phyloP scores from a whole-genome alignment of 306 rosid species.

The Morella rubra region DNA sequence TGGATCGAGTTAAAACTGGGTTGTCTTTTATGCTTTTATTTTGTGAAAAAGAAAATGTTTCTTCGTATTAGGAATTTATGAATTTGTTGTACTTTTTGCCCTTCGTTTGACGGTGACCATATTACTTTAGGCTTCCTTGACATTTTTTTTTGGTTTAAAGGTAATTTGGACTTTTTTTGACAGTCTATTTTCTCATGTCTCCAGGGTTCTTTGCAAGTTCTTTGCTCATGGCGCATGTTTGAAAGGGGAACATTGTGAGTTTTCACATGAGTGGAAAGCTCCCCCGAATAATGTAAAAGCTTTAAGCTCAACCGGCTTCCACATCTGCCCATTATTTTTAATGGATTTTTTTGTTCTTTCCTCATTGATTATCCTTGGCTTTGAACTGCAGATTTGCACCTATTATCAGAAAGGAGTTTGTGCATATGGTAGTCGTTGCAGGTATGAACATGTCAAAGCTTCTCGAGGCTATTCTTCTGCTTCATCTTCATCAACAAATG shows the following conservation, averaged over 20 bases:
- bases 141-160: constrained; percentile 10
- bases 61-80: neutral
- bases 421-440: constrained; percentile 94
- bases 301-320: constrained; percentile 24
- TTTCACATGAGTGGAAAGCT: constrained; percentile 90
- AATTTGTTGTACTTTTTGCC: neutral
- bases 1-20: neutral
- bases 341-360: constrained; percentile 13
- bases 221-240: constrained; percentile 94
- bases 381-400: constrained; percentile 67
- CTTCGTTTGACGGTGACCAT: neutral
- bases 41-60: neutral
- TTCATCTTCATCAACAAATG: constrained; percentile 60
- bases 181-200: constrained; percentile 25
- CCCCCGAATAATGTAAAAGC: constrained; percentile 75
- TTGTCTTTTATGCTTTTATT: neutral
- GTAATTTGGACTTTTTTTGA: constrained; percentile 8
- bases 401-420: constrained; percentile 87
- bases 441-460: constrained; percentile 88
- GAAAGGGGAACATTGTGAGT: constrained; percentile 97
- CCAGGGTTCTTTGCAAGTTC: constrained; percentile 93
- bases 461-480: constrained; percentile 47
- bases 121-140: constrained; percentile 1
- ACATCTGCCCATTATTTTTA: constrained; percentile 9
- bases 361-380: constrained; percentile 20